Evolutionary conservation across 2,329 filamentous ascomycete genomes (phyloP), one percentile per base, ranked within the genome.

Genomic region (Coleophoma eucalyptorum): DNA sequence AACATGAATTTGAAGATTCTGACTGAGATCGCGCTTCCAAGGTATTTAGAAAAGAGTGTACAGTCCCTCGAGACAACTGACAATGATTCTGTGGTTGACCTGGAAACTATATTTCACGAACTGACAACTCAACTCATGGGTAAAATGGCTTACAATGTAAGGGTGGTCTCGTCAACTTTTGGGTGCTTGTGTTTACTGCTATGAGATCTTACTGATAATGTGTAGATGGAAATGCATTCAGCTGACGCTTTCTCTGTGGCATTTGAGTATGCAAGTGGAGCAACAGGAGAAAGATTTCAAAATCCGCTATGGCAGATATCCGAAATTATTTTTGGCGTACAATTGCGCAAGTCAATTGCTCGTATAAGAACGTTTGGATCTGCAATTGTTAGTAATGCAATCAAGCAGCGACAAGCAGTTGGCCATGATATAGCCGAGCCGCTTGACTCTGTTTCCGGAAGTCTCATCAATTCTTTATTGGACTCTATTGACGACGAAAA

Each of bases 101-200:
- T 87, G 44, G 80, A 86, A 58, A 69, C 67, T n/a, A 68, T 82
- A 2, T 78, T 86, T 43, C 79, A 83, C 48, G 81, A 85, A 61
- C 75, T 86, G 43, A 87, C 83, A 1, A 86, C 82, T 19, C 74
- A 81, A 51, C 62, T 86, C 20, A 85, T 87, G 78, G 83, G 83
- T n/a, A 75, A 76, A 54, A 83, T 86, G 79, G 83, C 83, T 13
- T 87, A 86, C 58, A 78, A 83, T 61, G 75, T 73, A 63, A 57
- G 51, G 38, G 31, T 34, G 2, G 4, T 34, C 18, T 20, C 19
- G 31, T 21, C 12, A 16, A 33, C 35, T 31, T 3, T 5, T 31
- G 32, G 19, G 4, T 4, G 5, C 6, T 34, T 18, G 38, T 33
- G 3, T 34, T 33, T 34, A 33, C 54, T 21, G 51, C 49, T 13